Base-by-base conservation (phyloP, 495 filamentous ascomycete species). In the Penicillium salamii region DNA sequence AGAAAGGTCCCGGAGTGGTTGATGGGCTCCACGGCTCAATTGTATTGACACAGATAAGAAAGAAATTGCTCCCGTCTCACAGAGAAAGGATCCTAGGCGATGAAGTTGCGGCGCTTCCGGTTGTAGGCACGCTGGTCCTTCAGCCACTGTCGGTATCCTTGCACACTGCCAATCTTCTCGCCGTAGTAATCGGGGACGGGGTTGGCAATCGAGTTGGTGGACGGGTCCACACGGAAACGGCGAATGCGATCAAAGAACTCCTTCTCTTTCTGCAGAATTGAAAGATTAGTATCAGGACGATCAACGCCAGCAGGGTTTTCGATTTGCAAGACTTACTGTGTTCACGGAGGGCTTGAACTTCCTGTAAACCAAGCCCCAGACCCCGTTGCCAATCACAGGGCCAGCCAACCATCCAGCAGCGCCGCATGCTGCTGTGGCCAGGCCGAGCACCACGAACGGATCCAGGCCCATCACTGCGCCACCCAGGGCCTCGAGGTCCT, bases 41-140 rank as follows among this genome's bases (percentile, higher is more conserved):
- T 36, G 18, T 62, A 62, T 62, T 18, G 42, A 61, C 61, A 57
- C 36, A 42, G 57, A 65, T 39, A 32, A 46, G 40, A 45, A 47
- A 38, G 29, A 44, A 50, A 55, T 32, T n/a, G 42, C 21, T 37
- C 42, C 46, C 37, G 19, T 17, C 36, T 38, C 33, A 39, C 45
- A 40, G 17, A 28, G 18, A 39, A 17, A 40, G 6, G 2, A 32
- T 13, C 37, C 56, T 65, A 76, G 11, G 55, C 39, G 49, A 81
- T 75, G 55, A 80, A 88, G 54, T 72, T 84, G 41, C 81, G 79
- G 60, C 88, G 84, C 80, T 96, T 97, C 72, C 85, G 83, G 72
- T 95, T 96, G 69, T 93, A 98, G n/a, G 91, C 90, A 39, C 91
- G 70, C 77, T 97, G 95, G 66, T 98, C 93, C 76, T 92, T 96